Evolutionary conservation across 2,329 filamentous ascomycete genomes (phyloP), one percentile per base, ranked within the genome.

Genomic region (Cladosporium sp.): DNA sequence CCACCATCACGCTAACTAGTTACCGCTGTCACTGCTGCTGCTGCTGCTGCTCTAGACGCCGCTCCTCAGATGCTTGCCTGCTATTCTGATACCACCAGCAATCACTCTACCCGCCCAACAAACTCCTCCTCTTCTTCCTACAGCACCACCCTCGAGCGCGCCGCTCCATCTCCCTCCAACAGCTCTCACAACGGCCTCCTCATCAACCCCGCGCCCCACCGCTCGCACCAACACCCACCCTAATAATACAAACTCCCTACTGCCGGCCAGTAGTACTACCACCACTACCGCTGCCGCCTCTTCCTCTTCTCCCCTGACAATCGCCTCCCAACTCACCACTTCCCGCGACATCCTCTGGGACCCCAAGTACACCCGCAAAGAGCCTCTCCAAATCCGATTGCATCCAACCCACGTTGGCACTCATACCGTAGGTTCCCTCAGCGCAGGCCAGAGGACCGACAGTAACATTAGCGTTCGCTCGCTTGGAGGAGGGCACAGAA

Each of bases 271-370:
- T 29, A 27, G 11, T 36, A 33, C 18, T 18, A 30, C 47, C 18
- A 38, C 42, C 9, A 41, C 63, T 25, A 52, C 57, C 19, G 47
- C 56, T 36, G 56, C 58, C 29, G 56, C 59, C 36, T 53, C 54
- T 25, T 52, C 55, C 9, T 45, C 54, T 20, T 52, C 54, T 3
- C 67, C 64, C 36, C 63, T 73, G 51, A 66, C 61, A 54, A 72
- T 75, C 52, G 71, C 71, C 39, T 63, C 61, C 55, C 67, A 73
- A 56, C 66, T 77, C 55, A 75, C 70, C 16, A 76, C 73, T 43
- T 72, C 74, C n/a, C 65, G 69, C 55, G 68, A 67, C 52, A 71
- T 74, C 53, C 73, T 77, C 59, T 77, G 73, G 71, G 72, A 77
- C 59, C 70, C 71, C 50, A 67, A 66, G 49, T 74, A 69, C 61